phyloP scores from a whole-genome alignment of 2,329 filamentous ascomycete genomes.

The Cordyceps fumosorosea region DNA sequence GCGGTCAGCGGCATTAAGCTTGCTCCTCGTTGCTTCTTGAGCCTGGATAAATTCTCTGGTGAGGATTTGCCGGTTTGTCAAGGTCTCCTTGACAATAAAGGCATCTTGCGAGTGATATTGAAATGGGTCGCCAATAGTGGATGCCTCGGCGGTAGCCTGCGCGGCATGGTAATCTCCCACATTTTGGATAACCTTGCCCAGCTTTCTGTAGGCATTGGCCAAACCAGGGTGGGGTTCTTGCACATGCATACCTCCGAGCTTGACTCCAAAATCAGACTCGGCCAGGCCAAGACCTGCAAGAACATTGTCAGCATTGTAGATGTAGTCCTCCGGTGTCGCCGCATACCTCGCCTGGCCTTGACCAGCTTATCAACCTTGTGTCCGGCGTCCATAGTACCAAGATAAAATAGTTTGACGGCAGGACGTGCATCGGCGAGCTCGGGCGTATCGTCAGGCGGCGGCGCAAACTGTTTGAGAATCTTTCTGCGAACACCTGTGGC shows the following conservation, averaged over 20 bases:
- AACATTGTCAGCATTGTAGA: slow-evolving; percentile 18
- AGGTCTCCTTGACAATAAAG: slow-evolving; percentile 95
- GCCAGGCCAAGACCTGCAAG: slow-evolving; percentile 76
- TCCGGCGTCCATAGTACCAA: slow-evolving; percentile 92
- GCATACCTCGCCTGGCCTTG: slow-evolving; percentile 77
- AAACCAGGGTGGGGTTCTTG: slow-evolving; percentile 89
- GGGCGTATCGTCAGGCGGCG: slow-evolving; percentile 92
- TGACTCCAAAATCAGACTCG: slow-evolving; percentile 89
- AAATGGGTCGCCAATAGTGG: slow-evolving; percentile 86
- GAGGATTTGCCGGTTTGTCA: slow-evolving; percentile 95
- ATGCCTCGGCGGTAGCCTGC: slow-evolving; percentile 93
- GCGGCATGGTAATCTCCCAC: slow-evolving; percentile 94
- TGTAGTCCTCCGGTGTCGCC: neutral
- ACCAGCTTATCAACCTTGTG: slow-evolving; percentile 95
- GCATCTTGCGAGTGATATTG: slow-evolving; percentile 93
- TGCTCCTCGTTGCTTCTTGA: slow-evolving; percentile 76
- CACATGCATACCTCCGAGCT: slow-evolving; percentile 76
- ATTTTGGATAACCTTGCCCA: slow-evolving; percentile 88
- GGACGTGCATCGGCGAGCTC: slow-evolving; percentile 87
- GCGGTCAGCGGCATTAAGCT: slow-evolving; percentile 78
- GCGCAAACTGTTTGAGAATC: slow-evolving; percentile 96
- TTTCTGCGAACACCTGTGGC: slow-evolving; percentile 92
- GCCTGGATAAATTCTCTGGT: slow-evolving; percentile 89
- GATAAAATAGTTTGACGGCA: slow-evolving; percentile 89
- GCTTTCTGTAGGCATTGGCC: slow-evolving; percentile 84